phyloP scores from a whole-genome alignment of 2,329 filamentous ascomycete genomes.

The Coniochaeta hoffmannii region DNA sequence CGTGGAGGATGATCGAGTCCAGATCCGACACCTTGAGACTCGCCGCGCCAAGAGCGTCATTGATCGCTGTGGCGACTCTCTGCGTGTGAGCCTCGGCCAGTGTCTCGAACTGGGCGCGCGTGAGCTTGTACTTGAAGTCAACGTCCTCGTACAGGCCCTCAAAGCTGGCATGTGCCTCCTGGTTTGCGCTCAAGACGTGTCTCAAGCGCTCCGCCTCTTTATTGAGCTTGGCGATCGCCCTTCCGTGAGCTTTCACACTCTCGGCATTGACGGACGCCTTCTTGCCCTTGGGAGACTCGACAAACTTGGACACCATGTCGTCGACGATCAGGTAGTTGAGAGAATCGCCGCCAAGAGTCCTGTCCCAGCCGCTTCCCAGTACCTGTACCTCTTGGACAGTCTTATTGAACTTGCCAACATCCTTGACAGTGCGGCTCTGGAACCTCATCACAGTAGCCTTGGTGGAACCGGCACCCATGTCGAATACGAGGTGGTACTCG shows the following conservation, averaged over 20 bases:
- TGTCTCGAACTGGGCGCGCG: slow-evolving; percentile 72
- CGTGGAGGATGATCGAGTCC: slow-evolving; percentile 87
- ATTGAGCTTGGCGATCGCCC: slow-evolving; percentile 81
- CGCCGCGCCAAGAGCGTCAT: slow-evolving; percentile 66
- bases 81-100: slow-evolving; percentile 61
- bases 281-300: slow-evolving; percentile 61
- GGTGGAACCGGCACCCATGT: slow-evolving; percentile 95
- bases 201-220: slow-evolving; percentile 85
- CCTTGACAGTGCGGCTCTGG: slow-evolving; percentile 83
- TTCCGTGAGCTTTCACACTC: slow-evolving; percentile 66
- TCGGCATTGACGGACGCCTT: slow-evolving; percentile 54
- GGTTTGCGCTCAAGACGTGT: slow-evolving; percentile 89
- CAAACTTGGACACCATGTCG: slow-evolving; percentile 77
- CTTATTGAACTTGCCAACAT: slow-evolving; percentile 90
- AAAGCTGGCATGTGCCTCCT: slow-evolving; percentile 70
- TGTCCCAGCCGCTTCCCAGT: slow-evolving; percentile 80
- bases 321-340: slow-evolving; percentile 84
- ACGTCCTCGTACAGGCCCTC: slow-evolving; percentile 88
- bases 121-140: slow-evolving; percentile 88
- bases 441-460: slow-evolving; percentile 87
- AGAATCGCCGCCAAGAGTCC: slow-evolving; percentile 79
- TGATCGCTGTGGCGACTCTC: slow-evolving; percentile 62
- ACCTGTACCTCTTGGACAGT: slow-evolving; percentile 93
- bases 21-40: slow-evolving; percentile 68
- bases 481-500: slow-evolving; percentile 88